Evolutionary conservation across 306 rosid species (phyloP).

Genomic region (Fragaria vesca): DNA sequence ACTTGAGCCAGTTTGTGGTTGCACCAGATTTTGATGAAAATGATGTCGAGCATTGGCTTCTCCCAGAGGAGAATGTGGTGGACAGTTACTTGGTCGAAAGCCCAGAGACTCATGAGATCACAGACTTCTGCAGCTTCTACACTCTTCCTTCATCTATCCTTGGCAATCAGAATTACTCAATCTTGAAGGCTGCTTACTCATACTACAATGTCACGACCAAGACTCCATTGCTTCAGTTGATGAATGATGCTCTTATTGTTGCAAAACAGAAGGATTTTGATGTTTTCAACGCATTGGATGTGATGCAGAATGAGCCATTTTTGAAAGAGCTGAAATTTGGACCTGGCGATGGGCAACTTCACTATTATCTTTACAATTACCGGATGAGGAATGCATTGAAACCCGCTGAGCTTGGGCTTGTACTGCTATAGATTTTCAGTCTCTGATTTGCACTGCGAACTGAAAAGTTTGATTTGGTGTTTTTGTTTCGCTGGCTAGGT

Average conservation of each 20-base stretch:
- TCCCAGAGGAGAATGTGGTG: conserved; percentile 72
- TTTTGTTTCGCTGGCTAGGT: conserved; percentile 11
- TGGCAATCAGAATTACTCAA: conserved; percentile 65
- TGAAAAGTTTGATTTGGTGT: conserved; percentile 8
- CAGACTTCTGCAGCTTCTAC: conserved; percentile 96
- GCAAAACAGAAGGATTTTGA: conserved; percentile 74
- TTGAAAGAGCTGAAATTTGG: conserved; percentile 65
- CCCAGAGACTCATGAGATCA: conserved; percentile 76
- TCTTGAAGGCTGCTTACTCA: conserved; percentile 84
- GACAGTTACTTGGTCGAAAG: conserved; percentile 92
- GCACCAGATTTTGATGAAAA: conserved; percentile 87
- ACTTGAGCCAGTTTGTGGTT: conserved; percentile 67
- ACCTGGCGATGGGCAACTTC: conserved; percentile 69
- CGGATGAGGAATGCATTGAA: conserved; percentile 47
- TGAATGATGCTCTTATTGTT: conserved; percentile 75
- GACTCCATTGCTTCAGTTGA: conserved; percentile 70
- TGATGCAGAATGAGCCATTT: conserved; percentile 68
- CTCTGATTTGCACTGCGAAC: conserved; percentile 19
- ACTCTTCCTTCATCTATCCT: conserved; percentile 89
- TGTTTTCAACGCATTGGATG: conserved; percentile 82
- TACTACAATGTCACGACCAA: conserved; percentile 68
- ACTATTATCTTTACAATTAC: conserved; percentile 60
- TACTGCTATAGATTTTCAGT: conserved; percentile 49
- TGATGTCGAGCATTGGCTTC: conserved; percentile 96
- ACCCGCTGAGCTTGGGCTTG: conserved; percentile 68